Evolutionary conservation across 1,284 basidiomycete species (phyloP), one percentile per base, ranked within the genome.

Genomic region (Austroboletus niveus): DNA sequence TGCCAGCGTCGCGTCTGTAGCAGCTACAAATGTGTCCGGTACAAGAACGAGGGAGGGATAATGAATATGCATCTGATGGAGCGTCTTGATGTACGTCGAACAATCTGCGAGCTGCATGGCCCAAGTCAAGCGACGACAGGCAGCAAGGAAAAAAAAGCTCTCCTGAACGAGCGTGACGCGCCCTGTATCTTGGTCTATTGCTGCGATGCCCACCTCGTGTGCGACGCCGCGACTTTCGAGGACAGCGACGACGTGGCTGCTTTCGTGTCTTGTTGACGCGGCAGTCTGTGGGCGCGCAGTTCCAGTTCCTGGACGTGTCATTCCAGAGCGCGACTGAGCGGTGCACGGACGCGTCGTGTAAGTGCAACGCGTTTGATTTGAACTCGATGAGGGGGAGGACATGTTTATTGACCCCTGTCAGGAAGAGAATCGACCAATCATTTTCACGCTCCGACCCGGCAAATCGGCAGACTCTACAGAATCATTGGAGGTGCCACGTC

Each of bases 11-110:
- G 69, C 66, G 58, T 85, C 82, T 22, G 75, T 63, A 0, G 76
- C 57, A 14, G 85, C 79, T 29, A 92, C 60, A 58, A 87, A 89
- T 0, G 86, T 91, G 61, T 92, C 89, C 0, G 89, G 89, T 8
- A 94, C 81, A 6, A 97, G 74, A 34, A 96, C 75, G 14, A 85
- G 72, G 11, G 72, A 75, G 0, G 94, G 93, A 7, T 74, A 76
- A 60, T 94, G 85, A 9, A 92, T 66, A 55, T 86, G 81, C 74
- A 96, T 81, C 61, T 95, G 91, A 57, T 95, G 91, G 8, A 95
- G 71, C 0, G 90, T 93, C 65, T 91, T 92, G 52, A 92, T 84
- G 60, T 93, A 97, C 17, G 90, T 90, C 52, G 87, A 80, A 57
- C 85, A 87, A 62, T 94, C 91, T 34, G 87, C 81, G 24, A 93